phyloP scores from a whole-genome alignment of 768 basidiomycete genomes.

The Naganishia onofrii region DNA sequence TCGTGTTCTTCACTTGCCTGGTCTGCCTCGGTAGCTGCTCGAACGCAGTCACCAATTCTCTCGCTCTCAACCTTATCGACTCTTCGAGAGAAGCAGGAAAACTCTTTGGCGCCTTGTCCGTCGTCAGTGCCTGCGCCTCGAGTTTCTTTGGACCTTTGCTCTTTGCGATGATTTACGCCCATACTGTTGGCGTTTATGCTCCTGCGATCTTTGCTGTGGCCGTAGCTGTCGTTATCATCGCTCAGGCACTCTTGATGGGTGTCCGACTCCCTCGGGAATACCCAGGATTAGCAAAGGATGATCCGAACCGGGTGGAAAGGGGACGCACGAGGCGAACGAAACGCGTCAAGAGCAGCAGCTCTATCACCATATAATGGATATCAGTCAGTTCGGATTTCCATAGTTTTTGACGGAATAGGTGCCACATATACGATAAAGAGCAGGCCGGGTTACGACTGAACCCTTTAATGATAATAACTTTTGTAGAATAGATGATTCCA shows the following conservation, averaged over 20 bases:
- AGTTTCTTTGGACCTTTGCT: slow-evolving; percentile 67
- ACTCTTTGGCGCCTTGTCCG: slow-evolving; percentile 76
- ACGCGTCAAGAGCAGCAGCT: slow-evolving; percentile 37
- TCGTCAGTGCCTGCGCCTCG: slow-evolving; percentile 68
- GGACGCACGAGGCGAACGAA: slow-evolving; percentile 43
- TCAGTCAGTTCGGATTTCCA: not conserved
- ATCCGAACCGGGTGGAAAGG: slow-evolving; percentile 31
- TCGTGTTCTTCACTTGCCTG: slow-evolving; percentile 58
- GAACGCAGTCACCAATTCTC: slow-evolving; percentile 66
- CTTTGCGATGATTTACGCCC: slow-evolving; percentile 69
- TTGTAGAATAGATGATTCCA: not conserved
- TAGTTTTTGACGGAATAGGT: not conserved
- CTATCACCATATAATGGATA: not conserved
- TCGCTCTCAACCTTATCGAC: slow-evolving; percentile 63
- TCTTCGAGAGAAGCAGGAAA: slow-evolving; percentile 62
- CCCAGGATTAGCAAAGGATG: slow-evolving; percentile 11
- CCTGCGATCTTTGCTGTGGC: slow-evolving; percentile 67
- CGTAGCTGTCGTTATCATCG: slow-evolving; percentile 41
- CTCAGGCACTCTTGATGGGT: slow-evolving; percentile 33
- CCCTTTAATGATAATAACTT: not conserved
- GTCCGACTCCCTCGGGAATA: slow-evolving; percentile 34
- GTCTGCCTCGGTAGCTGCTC: slow-evolving; percentile 65
- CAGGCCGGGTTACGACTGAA: not conserved
- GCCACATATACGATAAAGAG: not conserved
- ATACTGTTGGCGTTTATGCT: slow-evolving; percentile 69